Percentiles rank a stretch among this genome's conserved stretches.
These are phyloP conservation scores for Fomitopsis betulina DNA, from an alignment of 1,284 basidiomycete genomes.

Conservation along the genomic window DNA sequence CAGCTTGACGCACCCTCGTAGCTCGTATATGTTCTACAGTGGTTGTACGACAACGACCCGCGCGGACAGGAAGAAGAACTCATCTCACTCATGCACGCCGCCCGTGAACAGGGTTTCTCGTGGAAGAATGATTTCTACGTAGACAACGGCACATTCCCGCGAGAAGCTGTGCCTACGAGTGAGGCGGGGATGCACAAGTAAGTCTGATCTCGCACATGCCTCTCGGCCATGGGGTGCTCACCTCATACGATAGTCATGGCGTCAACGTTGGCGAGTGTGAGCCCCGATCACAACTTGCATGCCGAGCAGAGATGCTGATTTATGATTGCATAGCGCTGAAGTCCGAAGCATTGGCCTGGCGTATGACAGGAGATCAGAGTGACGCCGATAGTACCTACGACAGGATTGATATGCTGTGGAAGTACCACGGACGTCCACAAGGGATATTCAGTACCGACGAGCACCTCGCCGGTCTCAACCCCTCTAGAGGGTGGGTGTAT, in stretches of 20 bases:
- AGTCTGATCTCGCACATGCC: not conserved
- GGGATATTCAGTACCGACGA: constrained; percentile 58
- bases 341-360: constrained; percentile 4
- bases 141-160: constrained; percentile 6
- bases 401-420: constrained; percentile 41
- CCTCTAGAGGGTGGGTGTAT: constrained; percentile 40
- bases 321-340: not conserved
- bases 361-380: constrained; percentile 5
- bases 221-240: not conserved
- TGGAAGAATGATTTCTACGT: constrained; percentile 7
- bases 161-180: not conserved
- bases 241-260: not conserved
- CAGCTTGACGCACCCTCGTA: not conserved
- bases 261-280: constrained; percentile 6
- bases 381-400: constrained; percentile 6
- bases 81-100: constrained; percentile 3
- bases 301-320: not conserved
- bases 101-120: constrained; percentile 4
- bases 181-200: constrained; percentile 5
- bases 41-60: constrained; percentile 7
- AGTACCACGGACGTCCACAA: constrained; percentile 57
- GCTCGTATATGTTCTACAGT: constrained; percentile 3
- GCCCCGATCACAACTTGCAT: not conserved
- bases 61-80: constrained; percentile 1
- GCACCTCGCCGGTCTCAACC: constrained; percentile 51